Percentiles rank a stretch among this genome's conserved stretches.
Evolutionary conservation across 768 basidiomycete genomes (phyloP).

Genomic region (Kwoniella europaea): DNA sequence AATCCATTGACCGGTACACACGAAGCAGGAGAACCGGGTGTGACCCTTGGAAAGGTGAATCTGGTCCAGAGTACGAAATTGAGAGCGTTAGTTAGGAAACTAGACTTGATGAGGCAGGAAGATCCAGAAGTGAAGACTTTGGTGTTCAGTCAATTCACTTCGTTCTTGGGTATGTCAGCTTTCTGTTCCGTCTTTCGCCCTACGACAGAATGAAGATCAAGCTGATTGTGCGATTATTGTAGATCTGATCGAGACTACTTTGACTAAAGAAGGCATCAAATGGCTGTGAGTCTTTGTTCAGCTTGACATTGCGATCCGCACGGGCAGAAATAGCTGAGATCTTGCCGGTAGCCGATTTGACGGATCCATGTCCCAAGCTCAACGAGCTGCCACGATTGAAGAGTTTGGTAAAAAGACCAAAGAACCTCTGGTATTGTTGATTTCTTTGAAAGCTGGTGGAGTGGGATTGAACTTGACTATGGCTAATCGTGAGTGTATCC

Average conservation of each 20-base stretch:
- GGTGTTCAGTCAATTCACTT: conserved; percentile 58
- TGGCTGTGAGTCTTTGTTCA: conserved; percentile 27
- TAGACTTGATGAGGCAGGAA: conserved; percentile 67
- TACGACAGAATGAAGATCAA: not conserved
- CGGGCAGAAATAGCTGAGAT: too few relatives aligned
- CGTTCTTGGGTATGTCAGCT: conserved; percentile 46
- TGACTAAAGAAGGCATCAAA: conserved; percentile 50
- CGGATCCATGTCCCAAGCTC: conserved; percentile 87
- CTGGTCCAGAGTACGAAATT: conserved; percentile 91
- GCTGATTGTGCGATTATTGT: conserved; percentile 6
- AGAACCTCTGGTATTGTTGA: conserved; percentile 69
- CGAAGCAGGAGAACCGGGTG: conserved; percentile 37
- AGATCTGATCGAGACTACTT: conserved; percentile 55
- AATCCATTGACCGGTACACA: conserved; percentile 43
- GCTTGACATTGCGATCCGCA: too few relatives aligned
- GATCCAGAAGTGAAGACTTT: conserved; percentile 67
- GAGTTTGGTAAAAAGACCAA: conserved; percentile 74
- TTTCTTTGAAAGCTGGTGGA: conserved; percentile 71
- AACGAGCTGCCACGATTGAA: conserved; percentile 73
- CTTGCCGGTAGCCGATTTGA: conserved; percentile 69
- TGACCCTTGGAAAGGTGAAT: conserved; percentile 76
- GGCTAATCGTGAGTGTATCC: conserved; percentile 50
- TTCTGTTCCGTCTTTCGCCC: too few relatives aligned
- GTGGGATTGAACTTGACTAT: conserved; percentile 78
- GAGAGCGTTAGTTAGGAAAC: conserved; percentile 74